Evolutionary conservation across 441 rosid species (phyloP).

Genomic region (Lepidium campestre): DNA sequence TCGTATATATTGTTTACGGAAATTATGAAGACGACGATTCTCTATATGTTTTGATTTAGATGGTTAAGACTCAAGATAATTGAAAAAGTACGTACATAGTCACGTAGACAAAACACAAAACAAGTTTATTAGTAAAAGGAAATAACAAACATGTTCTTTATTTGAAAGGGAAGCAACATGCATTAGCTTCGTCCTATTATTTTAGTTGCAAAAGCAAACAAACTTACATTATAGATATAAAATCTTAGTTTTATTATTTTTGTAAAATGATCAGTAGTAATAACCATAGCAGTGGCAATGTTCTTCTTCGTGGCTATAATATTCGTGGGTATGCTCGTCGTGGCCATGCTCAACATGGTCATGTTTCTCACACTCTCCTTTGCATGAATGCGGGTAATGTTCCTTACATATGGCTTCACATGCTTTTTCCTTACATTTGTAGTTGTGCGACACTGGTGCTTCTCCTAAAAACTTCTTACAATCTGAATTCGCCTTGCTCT

Average conservation of each 20-base stretch:
- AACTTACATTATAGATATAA: not conserved
- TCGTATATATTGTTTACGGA: not conserved
- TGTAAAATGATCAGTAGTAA: not conserved
- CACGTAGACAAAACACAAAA: not conserved
- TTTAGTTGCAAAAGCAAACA: not conserved
- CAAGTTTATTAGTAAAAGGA: not conserved
- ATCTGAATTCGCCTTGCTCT: slow-evolving; percentile 6
- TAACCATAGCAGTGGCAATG: slow-evolving; percentile 18
- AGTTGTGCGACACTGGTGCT: not conserved
- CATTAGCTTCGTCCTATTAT: not conserved
- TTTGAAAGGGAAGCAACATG: not conserved
- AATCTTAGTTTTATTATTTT: not conserved
- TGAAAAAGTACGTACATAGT: not conserved
- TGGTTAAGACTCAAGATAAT: too few species aligned
- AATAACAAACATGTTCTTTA: not conserved
- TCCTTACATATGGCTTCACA: not conserved
- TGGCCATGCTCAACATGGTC: not conserved
- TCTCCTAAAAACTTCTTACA: slow-evolving; percentile 3
- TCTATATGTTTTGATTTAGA: not conserved
- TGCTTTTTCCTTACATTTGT: not conserved
- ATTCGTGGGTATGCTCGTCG: not conserved
- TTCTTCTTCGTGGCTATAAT: not conserved
- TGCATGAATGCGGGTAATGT: not conserved
- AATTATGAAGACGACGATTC: not conserved
- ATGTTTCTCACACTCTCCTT: slow-evolving; percentile 19